A percentile compares a stretch with the other conserved stretches of the same genome.
Evolutionary conservation across 306 rosid genomes (phyloP).

Genomic region (Oemleria cerasiformis): DNA sequence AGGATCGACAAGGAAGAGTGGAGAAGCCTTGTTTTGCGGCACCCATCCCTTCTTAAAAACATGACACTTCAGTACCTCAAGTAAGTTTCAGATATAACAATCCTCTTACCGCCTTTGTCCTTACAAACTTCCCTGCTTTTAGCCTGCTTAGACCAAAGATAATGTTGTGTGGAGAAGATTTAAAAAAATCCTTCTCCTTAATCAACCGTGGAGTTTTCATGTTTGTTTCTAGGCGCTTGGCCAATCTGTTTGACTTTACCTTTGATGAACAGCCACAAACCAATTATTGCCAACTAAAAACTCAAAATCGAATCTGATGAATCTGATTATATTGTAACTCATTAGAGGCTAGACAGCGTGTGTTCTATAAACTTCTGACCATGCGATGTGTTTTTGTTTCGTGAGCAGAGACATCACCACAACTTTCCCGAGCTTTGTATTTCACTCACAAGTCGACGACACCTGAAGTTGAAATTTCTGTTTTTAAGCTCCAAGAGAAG

Average conservation of each 20-base stretch:
- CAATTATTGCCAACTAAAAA: neutral
- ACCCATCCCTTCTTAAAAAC: conserved; percentile 93
- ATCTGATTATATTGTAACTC: neutral
- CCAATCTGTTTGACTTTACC: neutral
- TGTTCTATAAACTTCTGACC: neutral
- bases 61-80: conserved; percentile 98
- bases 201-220: neutral
- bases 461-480: conserved; percentile 36
- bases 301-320: neutral
- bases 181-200: neutral
- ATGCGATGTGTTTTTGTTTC: neutral
- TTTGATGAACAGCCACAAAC: neutral
- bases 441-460: conserved; percentile 91
- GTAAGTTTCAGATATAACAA: conserved; percentile 36
- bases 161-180: neutral
- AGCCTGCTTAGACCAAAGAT: neutral
- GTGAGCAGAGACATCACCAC: conserved; percentile 89
- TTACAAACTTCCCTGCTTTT: neutral
- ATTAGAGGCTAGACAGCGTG: neutral
- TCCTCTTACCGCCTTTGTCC: neutral
- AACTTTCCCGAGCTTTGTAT: conserved; percentile 90
- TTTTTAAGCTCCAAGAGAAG: neutral
- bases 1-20: conserved; percentile 98
- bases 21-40: conserved; percentile 89
- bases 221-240: neutral